Evolutionary conservation across 768 basidiomycete species (phyloP).

Genomic region (Suillus bovinus): DNA sequence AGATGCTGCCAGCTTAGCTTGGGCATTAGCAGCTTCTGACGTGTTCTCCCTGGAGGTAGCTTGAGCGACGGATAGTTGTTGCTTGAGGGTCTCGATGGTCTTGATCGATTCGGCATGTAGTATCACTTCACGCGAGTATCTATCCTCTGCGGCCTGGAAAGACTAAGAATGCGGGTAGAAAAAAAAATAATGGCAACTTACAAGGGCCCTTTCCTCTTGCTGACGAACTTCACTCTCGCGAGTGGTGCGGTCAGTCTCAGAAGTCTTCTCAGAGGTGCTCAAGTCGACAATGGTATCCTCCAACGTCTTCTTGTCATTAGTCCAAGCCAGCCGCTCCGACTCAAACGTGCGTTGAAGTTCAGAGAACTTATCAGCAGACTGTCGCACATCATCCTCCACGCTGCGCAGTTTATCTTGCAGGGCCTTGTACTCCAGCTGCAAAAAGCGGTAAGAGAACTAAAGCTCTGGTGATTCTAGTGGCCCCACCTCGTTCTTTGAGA

Average conservation of each 20-base stretch:
- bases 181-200: slow-evolving; percentile 25
- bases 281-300: slow-evolving; percentile 84
- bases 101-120: slow-evolving; percentile 87
- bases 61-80: slow-evolving; percentile 57
- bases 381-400: slow-evolving; percentile 53
- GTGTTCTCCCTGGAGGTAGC: slow-evolving; percentile 55
- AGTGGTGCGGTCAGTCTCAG: slow-evolving; percentile 59
- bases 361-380: slow-evolving; percentile 48
- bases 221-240: slow-evolving; percentile 67
- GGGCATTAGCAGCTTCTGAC: slow-evolving; percentile 69
- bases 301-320: slow-evolving; percentile 76
- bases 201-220: slow-evolving; percentile 71
- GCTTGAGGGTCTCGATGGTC: slow-evolving; percentile 59
- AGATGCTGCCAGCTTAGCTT: slow-evolving; percentile 67
- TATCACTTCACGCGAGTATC: slow-evolving; percentile 79
- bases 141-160: slow-evolving; percentile 69
- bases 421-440: slow-evolving; percentile 61
- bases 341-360: slow-evolving; percentile 70
- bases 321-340: slow-evolving; percentile 67
- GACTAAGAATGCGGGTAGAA: slow-evolving; percentile 1
- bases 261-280: slow-evolving; percentile 69
- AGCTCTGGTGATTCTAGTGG: not conserved
- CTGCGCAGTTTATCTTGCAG: slow-evolving; percentile 62
- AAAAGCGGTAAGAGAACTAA: not conserved
- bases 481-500: slow-evolving; percentile 66